Base-by-base conservation (phyloP, 352 stramenopile species). In the Peronospora destructor region DNA sequence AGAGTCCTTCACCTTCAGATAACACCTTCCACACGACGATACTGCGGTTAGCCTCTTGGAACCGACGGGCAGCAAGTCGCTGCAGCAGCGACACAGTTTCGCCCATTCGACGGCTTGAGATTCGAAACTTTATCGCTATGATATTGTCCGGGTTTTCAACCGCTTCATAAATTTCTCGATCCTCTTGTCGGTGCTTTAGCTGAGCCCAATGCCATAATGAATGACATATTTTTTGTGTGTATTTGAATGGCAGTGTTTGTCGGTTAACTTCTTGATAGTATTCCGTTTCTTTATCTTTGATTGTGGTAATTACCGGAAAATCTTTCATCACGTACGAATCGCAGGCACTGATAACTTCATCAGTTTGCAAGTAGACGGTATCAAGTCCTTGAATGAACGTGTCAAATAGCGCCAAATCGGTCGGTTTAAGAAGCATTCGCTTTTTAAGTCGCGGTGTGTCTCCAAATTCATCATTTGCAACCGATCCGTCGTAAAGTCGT, bases 1-100 rank as follows among this genome's bases (percentile, higher is more conserved):
- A 66, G 0, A 61, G 1, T 0, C 61, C 64, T 35, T 71, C 64
- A 0, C 53, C 64, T 41, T 88, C 66, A 19, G 77, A 68, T 45
- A 82, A 67, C 14, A 76, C 45, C 17, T 64, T 71, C 74, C 74
- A 88, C 21, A 84, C 68, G n/a, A 84, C 50, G 21, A 88, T 68
- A 2, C 81, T 53, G 30, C 74, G 70, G 34, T 76, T 59, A 5
- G 41, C 11, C 34, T 86, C 68, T 2, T 73, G 51, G 44, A 73
- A 85, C 9, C 64, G 60, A 8, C 73, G 68, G 4, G 73, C 41
- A n/a, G 84, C 64, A 16, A 61, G 26, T 3, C 50, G 49, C 39
- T 63, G 56, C 40, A 60, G 30, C 6, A 64, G 10, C 12, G 56
- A 63, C 47, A 66, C 61, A 0, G 26, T 45, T 14, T 52, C 36